Evolutionary conservation across 441 rosid species (phyloP).

Genomic region (Pelargonium myrrhifolium): DNA sequence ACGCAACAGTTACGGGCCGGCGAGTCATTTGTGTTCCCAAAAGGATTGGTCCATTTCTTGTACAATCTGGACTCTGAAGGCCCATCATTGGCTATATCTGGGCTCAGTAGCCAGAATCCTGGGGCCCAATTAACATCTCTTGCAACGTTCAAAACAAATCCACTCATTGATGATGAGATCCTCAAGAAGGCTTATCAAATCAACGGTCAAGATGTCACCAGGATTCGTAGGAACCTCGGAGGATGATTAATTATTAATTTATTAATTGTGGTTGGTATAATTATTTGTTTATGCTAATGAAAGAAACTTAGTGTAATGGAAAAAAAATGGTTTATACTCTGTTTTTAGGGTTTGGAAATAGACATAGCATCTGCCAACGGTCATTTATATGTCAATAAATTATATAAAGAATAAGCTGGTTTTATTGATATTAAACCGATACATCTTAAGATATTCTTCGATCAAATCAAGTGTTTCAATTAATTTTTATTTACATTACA

Average conservation of each 20-base stretch:
- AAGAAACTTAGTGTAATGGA: no score
- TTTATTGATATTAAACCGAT: no score
- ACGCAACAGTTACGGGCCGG: conserved; percentile 43
- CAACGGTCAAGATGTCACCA: conserved; percentile 31
- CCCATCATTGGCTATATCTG: conserved; percentile 50
- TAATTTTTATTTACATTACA: no score
- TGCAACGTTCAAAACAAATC: conserved; percentile 35
- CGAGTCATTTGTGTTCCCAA: conserved; percentile 59
- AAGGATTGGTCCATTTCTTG: conserved; percentile 49
- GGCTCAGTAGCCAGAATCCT: conserved; percentile 56
- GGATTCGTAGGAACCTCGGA: conserved; percentile 41
- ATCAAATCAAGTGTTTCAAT: no score
- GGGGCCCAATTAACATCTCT: conserved; percentile 46
- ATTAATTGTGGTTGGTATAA: background rate
- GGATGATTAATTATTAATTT: conserved; percentile 21
- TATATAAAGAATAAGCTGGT: no score
- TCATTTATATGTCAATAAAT: no score
- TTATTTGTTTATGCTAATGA: no score
- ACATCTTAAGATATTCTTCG: no score
- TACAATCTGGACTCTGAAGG: conserved; percentile 30
- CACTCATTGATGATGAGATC: conserved; percentile 31
- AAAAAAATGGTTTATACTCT: no score
- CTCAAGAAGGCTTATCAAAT: conserved; percentile 38
- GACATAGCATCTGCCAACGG: no score
- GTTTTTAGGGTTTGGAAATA: no score